Percentiles rank a stretch among this genome's conserved stretches.
Conservation (phyloP, 1,284 basidiomycete species). For the Cryptococcus sp. region DNA sequence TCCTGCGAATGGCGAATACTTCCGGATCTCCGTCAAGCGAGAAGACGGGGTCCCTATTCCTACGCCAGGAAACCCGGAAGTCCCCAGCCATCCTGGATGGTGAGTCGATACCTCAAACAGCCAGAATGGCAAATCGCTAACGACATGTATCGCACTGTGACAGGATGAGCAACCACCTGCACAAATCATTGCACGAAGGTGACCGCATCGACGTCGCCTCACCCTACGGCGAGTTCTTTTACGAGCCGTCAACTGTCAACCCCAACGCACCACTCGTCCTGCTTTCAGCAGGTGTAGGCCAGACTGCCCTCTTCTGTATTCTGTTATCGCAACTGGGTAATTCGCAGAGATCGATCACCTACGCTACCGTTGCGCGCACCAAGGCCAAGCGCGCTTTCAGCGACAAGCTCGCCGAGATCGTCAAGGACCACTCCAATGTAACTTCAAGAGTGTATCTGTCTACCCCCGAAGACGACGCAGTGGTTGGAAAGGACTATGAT, state of each 20-base stretch:
- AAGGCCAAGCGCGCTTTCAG: constrained; percentile 19
- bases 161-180: constrained; percentile 28
- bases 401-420: constrained; percentile 17
- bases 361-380: constrained; percentile 20
- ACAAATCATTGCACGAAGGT: constrained; percentile 31
- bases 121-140: neutral
- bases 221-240: constrained; percentile 41
- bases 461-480: constrained; percentile 4
- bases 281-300: constrained; percentile 43
- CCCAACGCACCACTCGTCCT: constrained; percentile 38
- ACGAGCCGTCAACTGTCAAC: constrained; percentile 14
- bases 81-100: constrained; percentile 22
- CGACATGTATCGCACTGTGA: neutral
- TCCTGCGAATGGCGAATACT: constrained; percentile 27
- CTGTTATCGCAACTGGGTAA: constrained; percentile 32
- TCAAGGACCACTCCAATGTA: constrained; percentile 24
- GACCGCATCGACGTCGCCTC: constrained; percentile 31
- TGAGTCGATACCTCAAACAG: constrained; percentile 4
- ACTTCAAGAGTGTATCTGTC: constrained; percentile 27
- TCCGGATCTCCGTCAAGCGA: constrained; percentile 41
- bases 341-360: constrained; percentile 14
- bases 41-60: constrained; percentile 23
- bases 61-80: constrained; percentile 5
- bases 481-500: constrained; percentile 20
- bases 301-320: constrained; percentile 42